Evolutionary conservation across 768 basidiomycete species (phyloP).

Genomic region (Nidularia pulvinata): DNA sequence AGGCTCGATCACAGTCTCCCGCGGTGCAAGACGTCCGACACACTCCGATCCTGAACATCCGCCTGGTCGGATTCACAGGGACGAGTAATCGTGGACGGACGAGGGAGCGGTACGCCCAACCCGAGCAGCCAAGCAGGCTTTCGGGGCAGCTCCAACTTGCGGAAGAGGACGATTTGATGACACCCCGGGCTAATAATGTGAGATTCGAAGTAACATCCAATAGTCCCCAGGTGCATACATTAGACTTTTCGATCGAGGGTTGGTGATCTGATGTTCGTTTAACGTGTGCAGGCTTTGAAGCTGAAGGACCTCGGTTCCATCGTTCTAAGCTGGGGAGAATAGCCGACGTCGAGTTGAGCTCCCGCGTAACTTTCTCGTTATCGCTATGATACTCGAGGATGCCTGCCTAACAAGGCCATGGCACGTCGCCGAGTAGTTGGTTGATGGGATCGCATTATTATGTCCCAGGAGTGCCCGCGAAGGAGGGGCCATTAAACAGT

Average conservation of each 20-base stretch:
- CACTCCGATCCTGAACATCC: conserved; percentile 14
- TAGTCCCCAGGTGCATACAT: neutral
- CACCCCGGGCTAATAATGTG: neutral
- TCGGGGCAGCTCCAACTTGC: neutral
- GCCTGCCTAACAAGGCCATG: too few relatives aligned
- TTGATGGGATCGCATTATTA: too few relatives aligned
- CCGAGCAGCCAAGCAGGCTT: neutral
- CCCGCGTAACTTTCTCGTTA: too few relatives aligned
- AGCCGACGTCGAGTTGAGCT: neutral
- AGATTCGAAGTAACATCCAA: neutral
- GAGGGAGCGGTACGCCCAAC: neutral
- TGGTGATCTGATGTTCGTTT: neutral
- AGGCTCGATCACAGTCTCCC: conserved; percentile 10
- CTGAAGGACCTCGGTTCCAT: neutral
- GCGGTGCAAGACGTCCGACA: too few relatives aligned
- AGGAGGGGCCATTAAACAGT: too few relatives aligned
- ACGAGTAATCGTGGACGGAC: conserved; percentile 1
- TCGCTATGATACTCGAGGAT: too few relatives aligned
- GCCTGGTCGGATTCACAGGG: conserved; percentile 9
- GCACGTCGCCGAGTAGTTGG: too few relatives aligned
- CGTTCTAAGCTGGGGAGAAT: neutral
- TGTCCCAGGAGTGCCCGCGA: too few relatives aligned
- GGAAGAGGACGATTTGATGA: neutral
- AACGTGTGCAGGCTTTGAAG: neutral
- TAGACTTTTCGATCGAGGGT: neutral